These are phyloP conservation scores for Aspergillus fumigatus DNA, from an alignment of 2,329 filamentous ascomycete species.

Conservation along the genomic window DNA sequence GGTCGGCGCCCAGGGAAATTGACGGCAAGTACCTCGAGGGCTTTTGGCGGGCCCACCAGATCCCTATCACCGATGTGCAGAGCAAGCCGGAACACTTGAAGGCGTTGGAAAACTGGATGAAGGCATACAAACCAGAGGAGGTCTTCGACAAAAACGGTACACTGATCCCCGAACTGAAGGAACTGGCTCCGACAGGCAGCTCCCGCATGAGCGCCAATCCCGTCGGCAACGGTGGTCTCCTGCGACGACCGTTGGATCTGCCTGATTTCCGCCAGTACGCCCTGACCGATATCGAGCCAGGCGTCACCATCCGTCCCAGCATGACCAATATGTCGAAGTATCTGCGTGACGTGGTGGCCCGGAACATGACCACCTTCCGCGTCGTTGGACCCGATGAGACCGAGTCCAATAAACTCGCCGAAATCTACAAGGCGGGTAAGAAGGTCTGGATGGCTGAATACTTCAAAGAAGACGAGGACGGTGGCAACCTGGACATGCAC, in stretches of 20 bases:
- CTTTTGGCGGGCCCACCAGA: constrained; percentile 76
- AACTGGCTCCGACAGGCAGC: constrained; percentile 60
- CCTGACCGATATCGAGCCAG: constrained; percentile 58
- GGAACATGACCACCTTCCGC: constrained; percentile 65
- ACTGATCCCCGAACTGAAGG: constrained; percentile 59
- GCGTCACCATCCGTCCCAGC: constrained; percentile 53
- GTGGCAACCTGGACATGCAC: constrained; percentile 64
- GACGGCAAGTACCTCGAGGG: constrained; percentile 67
- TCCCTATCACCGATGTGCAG: constrained; percentile 67
- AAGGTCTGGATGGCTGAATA: constrained; percentile 78
- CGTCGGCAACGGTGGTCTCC: constrained; percentile 65
- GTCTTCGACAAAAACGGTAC: constrained; percentile 63
- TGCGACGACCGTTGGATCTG: constrained; percentile 63
- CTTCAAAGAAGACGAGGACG: constrained; percentile 70
- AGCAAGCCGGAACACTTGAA: constrained; percentile 63
- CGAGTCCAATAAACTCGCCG: constrained; percentile 71
- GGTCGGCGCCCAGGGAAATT: constrained; percentile 69
- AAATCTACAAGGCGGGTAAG: constrained; percentile 68
- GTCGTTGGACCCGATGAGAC: constrained; percentile 78
- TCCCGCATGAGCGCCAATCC: constrained; percentile 74
- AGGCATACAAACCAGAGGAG: constrained; percentile 67
- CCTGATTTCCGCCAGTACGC: constrained; percentile 67
- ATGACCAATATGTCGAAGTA: constrained; percentile 68
- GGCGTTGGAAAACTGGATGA: constrained; percentile 71
- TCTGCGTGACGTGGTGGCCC: constrained; percentile 62